Percentiles rank a stretch among this genome's conserved stretches.
These are phyloP conservation scores for Yamadazyma tumulicola DNA, from an alignment of 805 yeast species.

Conservation along the genomic window DNA sequence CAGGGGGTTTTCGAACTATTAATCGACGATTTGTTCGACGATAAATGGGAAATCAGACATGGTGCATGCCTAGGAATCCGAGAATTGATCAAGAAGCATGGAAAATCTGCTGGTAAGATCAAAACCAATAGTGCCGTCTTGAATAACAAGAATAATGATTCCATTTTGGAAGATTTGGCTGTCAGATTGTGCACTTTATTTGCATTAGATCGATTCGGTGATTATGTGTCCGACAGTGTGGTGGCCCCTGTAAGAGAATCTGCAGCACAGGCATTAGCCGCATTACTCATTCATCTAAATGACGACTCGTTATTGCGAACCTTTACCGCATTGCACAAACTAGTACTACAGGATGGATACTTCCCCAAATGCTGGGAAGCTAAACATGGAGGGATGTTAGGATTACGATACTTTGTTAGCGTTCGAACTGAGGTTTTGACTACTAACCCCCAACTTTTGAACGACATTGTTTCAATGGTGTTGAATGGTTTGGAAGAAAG, in stretches of 20 bases:
- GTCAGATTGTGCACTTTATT: conserved; percentile 81
- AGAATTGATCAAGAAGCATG: conserved; percentile 80
- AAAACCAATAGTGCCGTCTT: conserved; percentile 57
- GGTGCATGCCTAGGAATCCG: conserved; percentile 92
- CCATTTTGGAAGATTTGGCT: conserved; percentile 81
- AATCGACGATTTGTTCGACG: conserved; percentile 74
- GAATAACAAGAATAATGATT: conserved; percentile 61
- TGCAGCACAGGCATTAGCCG: conserved; percentile 92
- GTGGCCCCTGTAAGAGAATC: conserved; percentile 98
- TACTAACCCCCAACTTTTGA: conserved; percentile 53
- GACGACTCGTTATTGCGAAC: conserved; percentile 55
- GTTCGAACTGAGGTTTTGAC: conserved; percentile 78
- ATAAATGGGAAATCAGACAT: conserved; percentile 91
- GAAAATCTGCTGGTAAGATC: conserved; percentile 79
- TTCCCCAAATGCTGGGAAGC: conserved; percentile 85
- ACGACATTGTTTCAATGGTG: conserved; percentile 77
- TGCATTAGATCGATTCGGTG: conserved; percentile 94
- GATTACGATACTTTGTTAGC: conserved; percentile 86
- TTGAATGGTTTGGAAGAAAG: conserved; percentile 72
- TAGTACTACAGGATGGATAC: conserved; percentile 64
- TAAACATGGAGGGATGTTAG: conserved; percentile 96
- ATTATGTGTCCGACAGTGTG: conserved; percentile 94
- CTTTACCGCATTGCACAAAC: conserved; percentile 59
- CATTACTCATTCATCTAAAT: conserved; percentile 72
- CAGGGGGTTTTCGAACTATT: conserved; percentile 88